Base-by-base conservation (phyloP, 1,139 yeast species). In the Casaregolazyma lundiana region DNA sequence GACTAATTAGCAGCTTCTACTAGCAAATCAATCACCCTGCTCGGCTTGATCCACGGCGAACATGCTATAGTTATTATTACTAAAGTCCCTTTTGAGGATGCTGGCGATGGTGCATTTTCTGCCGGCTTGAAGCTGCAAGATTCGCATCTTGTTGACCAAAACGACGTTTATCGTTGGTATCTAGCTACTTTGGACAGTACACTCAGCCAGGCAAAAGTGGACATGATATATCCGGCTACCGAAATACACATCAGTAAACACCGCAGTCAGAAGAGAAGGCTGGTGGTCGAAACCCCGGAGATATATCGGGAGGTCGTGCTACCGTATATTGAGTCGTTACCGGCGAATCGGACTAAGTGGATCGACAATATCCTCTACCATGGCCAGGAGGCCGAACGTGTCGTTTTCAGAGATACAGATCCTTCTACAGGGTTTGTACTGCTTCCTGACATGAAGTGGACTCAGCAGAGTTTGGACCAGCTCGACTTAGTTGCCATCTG, bases 141-240 rank as follows among this genome's bases (percentile, higher is more conserved):
- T 3, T 51, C 78, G 22, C 57, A 67, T 35, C 66, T 73, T 29
- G 72, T 84, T 32, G 84, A 87, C 24, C 66, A 70, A 35, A 92
- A 92, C 62, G 97, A 89, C 58, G 80, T 90, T 1, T 92, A 90
- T 60, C 76, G 74, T 53, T 90, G 97, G 97, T 85, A 88, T 5
- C 65, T 76, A 37, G 78, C 78, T 0, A 65, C 74, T 0, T 55
- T 83, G 37, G 56, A 58, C 3, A 86, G 81, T 56, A 68, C 71
- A 41, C 54, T 82, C 20, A 70, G 69, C 0, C 52, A 55, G 0
- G 83, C 84, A 9, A 90, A 90, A 60, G 61, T 87, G 48, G 88
- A 84, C 56, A 55, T 92, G 50, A 82, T 92, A 16, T 88, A 78
- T 62, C 99, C 99, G 1, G 97, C 98, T 0, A 84, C 96, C 0